Conservation (phyloP, 2,329 filamentous ascomycete genomes). For the Mariannaea sp. region DNA sequence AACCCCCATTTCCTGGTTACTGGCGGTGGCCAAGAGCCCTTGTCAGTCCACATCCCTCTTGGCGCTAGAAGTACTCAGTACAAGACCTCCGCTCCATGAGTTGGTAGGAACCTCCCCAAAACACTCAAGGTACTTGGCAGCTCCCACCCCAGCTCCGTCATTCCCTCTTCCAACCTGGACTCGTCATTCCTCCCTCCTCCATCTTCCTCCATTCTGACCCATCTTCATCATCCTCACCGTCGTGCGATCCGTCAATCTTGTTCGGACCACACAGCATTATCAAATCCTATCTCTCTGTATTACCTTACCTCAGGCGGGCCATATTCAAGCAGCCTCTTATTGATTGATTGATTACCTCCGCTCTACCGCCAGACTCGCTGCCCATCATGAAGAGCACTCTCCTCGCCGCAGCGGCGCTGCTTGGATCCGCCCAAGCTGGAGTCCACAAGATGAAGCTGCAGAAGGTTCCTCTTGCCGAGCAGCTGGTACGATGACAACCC, state of each 20-base stretch:
- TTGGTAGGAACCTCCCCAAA: constrained; percentile 24
- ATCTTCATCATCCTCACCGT: constrained; percentile 21
- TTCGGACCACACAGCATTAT: constrained; percentile 14
- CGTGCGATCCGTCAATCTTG: constrained; percentile 12
- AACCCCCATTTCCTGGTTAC: constrained; percentile 4
- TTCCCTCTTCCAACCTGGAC: constrained; percentile 25
- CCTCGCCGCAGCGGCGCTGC: constrained; percentile 78
- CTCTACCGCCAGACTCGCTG: constrained; percentile 28
- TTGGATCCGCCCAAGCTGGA: constrained; percentile 81
- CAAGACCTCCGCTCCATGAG: constrained; percentile 22
- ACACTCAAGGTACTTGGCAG: constrained; percentile 37
- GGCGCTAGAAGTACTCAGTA: neutral
- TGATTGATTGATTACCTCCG: constrained; percentile 4
- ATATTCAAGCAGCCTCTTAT: constrained; percentile 7
- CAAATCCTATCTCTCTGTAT: constrained; percentile 10
- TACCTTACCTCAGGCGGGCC: neutral
- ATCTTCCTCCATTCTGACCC: constrained; percentile 20
- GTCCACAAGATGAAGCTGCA: constrained; percentile 97
- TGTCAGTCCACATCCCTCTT: neutral
- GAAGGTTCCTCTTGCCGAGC: constrained; percentile 91
- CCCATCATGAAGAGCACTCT: constrained; percentile 83
- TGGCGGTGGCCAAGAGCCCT: neutral
- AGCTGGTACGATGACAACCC: constrained; percentile 70
- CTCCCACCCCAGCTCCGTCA: constrained; percentile 36
- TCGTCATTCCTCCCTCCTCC: constrained; percentile 24